These are phyloP conservation scores for Cladobotryum mycophilum DNA, from an alignment of 2,329 filamentous ascomycete genomes.

Conservation along the genomic window DNA sequence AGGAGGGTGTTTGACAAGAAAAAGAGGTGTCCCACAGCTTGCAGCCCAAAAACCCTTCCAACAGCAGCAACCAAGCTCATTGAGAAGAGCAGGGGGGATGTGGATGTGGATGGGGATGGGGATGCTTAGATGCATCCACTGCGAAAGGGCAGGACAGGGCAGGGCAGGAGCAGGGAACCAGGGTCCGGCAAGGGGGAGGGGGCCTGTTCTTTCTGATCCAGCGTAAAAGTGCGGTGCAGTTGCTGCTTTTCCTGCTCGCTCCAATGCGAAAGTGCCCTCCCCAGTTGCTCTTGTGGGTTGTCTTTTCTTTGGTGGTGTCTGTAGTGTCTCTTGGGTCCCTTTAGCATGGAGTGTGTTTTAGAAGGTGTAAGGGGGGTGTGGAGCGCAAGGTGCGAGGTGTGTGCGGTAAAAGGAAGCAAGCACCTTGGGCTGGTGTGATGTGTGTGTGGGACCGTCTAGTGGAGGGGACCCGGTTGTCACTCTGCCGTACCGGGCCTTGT, in stretches of 20 bases:
- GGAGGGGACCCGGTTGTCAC: neutral
- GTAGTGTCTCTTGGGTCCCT: too few relatives aligned
- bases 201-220: too few relatives aligned
- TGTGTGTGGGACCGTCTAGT: too few relatives aligned
- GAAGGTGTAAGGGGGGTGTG: neutral
- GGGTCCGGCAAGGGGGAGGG: conserved; percentile 9
- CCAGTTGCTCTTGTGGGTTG: too few relatives aligned
- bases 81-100: neutral
- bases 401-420: too few relatives aligned
- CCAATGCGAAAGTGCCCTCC: too few relatives aligned
- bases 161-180: conserved; percentile 6
- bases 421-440: too few relatives aligned
- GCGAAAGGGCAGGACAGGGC: neutral
- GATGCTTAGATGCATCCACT: conserved; percentile 2
- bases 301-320: too few relatives aligned
- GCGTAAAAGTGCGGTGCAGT: too few relatives aligned
- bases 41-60: conserved; percentile 7
- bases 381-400: neutral
- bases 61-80: neutral
- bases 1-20: conserved; percentile 12
- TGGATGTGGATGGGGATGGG: neutral
- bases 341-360: too few relatives aligned
- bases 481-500: conserved; percentile 4
- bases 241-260: too few relatives aligned
- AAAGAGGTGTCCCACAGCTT: conserved; percentile 8